A percentile compares a stretch with the other conserved stretches of the same genome.
Evolutionary conservation across 495 filamentous ascomycete species (phyloP).

Genomic region (Baudoinia panamericana): DNA sequence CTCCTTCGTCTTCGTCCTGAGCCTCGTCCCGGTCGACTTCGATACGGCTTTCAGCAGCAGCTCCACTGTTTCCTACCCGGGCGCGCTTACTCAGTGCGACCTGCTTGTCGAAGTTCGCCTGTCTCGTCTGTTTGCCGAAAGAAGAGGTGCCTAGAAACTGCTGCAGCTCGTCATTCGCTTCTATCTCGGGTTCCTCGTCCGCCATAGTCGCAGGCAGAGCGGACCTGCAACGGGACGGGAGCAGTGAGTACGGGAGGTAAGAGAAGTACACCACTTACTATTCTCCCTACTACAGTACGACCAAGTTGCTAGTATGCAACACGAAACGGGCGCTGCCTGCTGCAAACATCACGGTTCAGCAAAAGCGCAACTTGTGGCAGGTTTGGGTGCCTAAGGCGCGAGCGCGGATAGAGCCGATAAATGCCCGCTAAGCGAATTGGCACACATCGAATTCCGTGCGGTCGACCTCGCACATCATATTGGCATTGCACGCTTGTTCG

Average conservation of each 20-base stretch:
- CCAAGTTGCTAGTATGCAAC: no score
- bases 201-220: conserved; percentile 10
- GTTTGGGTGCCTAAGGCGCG: no score
- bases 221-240: neutral
- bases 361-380: no score
- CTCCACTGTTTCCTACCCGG: neutral
- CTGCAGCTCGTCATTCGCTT: conserved; percentile 64
- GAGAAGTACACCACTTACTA: conserved; percentile 4
- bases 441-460: no score
- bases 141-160: conserved; percentile 59
- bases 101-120: conserved; percentile 62
- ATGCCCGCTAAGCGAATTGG: no score
- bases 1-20: conserved; percentile 26
- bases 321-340: no score
- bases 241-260: neutral
- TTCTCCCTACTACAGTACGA: no score
- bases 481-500: neutral
- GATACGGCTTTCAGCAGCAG: neutral
- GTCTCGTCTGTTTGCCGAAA: conserved; percentile 72
- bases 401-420: no score
- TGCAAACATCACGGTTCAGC: no score
- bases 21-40: conserved; percentile 19
- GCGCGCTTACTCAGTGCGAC: conserved; percentile 61
- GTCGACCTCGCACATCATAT: no score
- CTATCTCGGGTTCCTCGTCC: conserved; percentile 17